Evolutionary conservation across 2,329 filamentous ascomycete genomes (phyloP), one percentile per base, ranked within the genome.

Genomic region (Colletotrichum agaves): DNA sequence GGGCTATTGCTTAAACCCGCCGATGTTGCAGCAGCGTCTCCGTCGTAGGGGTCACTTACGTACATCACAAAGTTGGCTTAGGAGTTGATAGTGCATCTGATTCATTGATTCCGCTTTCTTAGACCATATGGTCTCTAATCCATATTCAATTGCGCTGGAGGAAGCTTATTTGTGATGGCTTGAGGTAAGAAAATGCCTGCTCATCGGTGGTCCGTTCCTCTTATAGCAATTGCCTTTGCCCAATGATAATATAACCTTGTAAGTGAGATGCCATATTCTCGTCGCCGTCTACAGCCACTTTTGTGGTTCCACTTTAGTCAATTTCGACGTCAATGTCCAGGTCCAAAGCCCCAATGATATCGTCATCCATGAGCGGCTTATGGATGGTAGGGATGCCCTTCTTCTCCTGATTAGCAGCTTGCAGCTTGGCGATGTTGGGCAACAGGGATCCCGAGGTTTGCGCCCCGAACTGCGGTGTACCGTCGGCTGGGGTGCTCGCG

Each of bases 301-400:
- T 27, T 27, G 27, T 27, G 27, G 11, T 19, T 35, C 47, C 50
- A 78, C 73, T 35, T 52, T 64, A 80, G 73, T 82, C 93, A 73
- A 97, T 93, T 72, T 97, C 94, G 73, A 97, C 90, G 73, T 98
- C 95, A 76, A 98, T 93, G 31, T 93, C 95, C 73, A 98, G 81
- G 77, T 98, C 96, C 82, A 98, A 83, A 27, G 90, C 87, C 1
- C 91, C 94, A 78, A 98, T 95, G 63, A 98, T 91, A 75, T 98
- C 96, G 75, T 98, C 96, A 70, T 97, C 94, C 83, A 92, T 91
- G 64, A 94, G 87, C 33, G 91, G 90, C 80, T 92, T 90, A 75
- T 95, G 92, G 55, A 93, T 91, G 12, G 89, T 89, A 3, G 88
- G 85, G 68, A 90, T 79, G 12, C 86, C 86, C 73, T 87, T 88